Conservation (phyloP, 2,329 filamentous ascomycete genomes). For the Rhytidhysteron rufulum region DNA sequence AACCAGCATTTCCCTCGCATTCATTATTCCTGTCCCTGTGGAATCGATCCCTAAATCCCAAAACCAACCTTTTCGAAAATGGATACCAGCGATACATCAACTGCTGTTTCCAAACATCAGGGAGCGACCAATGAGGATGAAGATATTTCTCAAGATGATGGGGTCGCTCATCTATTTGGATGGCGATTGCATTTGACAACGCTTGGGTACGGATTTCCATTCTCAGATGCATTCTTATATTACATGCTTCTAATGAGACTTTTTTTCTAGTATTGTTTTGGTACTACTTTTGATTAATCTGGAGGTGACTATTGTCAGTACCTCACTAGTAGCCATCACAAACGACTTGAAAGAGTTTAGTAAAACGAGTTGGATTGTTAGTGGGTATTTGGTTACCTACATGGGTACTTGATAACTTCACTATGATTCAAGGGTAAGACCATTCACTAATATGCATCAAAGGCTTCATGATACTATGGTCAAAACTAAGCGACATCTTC, state of each 20-base stretch:
- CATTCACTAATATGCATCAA: no score
- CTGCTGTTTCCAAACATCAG: no score
- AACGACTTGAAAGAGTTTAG: conserved; percentile 26
- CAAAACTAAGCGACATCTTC: conserved; percentile 28
- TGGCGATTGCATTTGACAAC: conserved; percentile 1
- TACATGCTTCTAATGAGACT: no score
- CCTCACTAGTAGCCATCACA: conserved; percentile 30
- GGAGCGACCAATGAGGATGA: not conserved
- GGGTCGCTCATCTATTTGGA: not conserved
- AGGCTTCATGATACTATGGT: conserved; percentile 20
- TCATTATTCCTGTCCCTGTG: no score
- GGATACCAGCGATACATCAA: no score
- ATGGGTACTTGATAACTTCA: no score
- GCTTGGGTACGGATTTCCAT: conserved; percentile 1
- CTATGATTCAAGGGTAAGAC: no score
- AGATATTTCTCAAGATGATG: not conserved
- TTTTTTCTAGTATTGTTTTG: conserved; percentile 14
- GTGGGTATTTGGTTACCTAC: conserved; percentile 29
- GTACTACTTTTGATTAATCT: conserved; percentile 29
- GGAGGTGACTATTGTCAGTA: conserved; percentile 33
- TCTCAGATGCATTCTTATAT: no score
- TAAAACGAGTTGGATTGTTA: conserved; percentile 29
- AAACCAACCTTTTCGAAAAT: no score
- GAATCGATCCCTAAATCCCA: no score
- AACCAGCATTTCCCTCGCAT: no score